A percentile compares a stretch with the other conserved stretches of the same genome.
These are phyloP conservation scores for Yamadazyma ubonensis DNA, from an alignment of 805 yeast species.

Conservation along the genomic window DNA sequence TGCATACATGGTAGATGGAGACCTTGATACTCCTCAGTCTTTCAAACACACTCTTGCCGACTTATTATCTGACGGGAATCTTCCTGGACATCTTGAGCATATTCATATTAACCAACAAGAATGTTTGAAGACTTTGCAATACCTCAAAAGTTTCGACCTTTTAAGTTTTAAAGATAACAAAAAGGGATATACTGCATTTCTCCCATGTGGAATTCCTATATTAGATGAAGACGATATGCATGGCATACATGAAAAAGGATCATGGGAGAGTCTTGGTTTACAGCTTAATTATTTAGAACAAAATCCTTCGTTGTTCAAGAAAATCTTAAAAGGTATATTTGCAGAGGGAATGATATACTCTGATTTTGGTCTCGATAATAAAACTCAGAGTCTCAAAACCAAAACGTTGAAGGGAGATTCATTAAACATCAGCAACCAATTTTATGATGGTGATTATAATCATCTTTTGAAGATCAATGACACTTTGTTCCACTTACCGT, in stretches of 20 bases:
- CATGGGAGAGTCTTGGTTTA: conserved; percentile 64
- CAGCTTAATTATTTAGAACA: conserved; percentile 55
- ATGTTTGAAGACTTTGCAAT: conserved; percentile 64
- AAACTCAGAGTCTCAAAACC: conserved; percentile 14
- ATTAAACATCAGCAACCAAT: conserved; percentile 22
- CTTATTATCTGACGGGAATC: conserved; percentile 32
- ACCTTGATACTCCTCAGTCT: conserved; percentile 60
- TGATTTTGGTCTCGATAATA: conserved; percentile 42
- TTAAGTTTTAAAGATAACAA: conserved; percentile 51
- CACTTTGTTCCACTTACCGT: conserved; percentile 32
- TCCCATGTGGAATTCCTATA: conserved; percentile 59
- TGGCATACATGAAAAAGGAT: conserved; percentile 3
- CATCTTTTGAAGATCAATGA: conserved; percentile 30
- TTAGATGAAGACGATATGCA: conserved; percentile 7
- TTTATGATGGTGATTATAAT: conserved; percentile 20
- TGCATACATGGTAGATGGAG: conserved; percentile 65
- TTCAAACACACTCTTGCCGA: conserved; percentile 62
- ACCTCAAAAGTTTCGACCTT: conserved; percentile 52
- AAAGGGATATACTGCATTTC: conserved; percentile 68
- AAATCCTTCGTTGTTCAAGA: conserved; percentile 51
- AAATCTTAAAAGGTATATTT: conserved; percentile 56
- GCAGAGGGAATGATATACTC: conserved; percentile 67
- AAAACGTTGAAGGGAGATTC: conserved; percentile 29
- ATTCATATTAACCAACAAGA: conserved; percentile 34
- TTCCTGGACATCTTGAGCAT: conserved; percentile 27